Conservation (phyloP, 495 filamentous ascomycete species). For the Aspergillus leporis region DNA sequence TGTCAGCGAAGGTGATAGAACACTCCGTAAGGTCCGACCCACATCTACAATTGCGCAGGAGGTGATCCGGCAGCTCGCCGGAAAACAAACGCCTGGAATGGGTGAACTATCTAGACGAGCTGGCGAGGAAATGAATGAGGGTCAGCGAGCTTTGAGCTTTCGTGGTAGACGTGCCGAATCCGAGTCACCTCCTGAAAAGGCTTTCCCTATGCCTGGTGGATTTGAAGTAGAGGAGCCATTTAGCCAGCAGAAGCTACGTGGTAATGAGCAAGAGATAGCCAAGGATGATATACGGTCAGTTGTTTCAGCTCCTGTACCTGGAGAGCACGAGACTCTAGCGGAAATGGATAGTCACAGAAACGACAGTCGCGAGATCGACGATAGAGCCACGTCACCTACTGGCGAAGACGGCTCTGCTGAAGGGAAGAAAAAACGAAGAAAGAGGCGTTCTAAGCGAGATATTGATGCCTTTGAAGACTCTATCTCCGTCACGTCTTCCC, state of each 20-base stretch:
- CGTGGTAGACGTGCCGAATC: constrained; percentile 12
- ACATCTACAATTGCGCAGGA: constrained; percentile 32
- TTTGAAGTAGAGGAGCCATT: constrained; percentile 33
- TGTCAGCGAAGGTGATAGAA: constrained; percentile 6
- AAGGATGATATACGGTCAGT: constrained; percentile 26
- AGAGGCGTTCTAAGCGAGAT: constrained; percentile 34
- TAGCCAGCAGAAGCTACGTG: constrained; percentile 10
- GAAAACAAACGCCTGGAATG: constrained; percentile 10
- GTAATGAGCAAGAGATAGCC: constrained; percentile 9
- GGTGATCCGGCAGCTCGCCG: constrained; percentile 31
- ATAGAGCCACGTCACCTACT: constrained; percentile 12
- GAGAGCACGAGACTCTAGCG: constrained; percentile 19
- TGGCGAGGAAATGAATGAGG: neutral
- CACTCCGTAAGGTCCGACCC: neutral
- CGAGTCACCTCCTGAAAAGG: constrained; percentile 26
- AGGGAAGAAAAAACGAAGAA: constrained; percentile 28
- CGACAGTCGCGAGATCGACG: constrained; percentile 26
- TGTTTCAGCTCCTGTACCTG: constrained; percentile 25
- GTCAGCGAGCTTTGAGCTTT: neutral
- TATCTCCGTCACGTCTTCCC: constrained; percentile 37
- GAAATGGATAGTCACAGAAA: constrained; percentile 24
- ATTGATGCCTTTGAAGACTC: constrained; percentile 36
- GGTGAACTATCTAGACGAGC: constrained; percentile 1
- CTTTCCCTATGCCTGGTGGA: constrained; percentile 43
- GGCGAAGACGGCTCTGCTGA: constrained; percentile 18